Evolutionary conservation across 164 flowering plant species (phyloP), one percentile per base, ranked within the genome.

Genomic region (Magnolia sinica): DNA sequence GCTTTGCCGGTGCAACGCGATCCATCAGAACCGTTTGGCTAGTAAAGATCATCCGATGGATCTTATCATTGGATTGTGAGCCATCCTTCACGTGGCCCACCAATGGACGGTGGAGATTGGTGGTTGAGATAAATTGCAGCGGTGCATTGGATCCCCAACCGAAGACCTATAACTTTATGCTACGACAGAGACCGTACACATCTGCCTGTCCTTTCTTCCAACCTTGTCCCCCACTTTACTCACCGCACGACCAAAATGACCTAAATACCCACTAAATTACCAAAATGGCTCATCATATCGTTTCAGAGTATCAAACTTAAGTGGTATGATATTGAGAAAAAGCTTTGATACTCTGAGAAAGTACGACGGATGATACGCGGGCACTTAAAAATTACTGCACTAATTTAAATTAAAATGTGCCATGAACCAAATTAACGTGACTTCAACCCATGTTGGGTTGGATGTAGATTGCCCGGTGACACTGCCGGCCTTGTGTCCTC

Each of bases 141-240:
- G n/a, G 50, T 29, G 49, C 71, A 68, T 68, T 37, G 71, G 71
- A 68, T 68, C 71, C 71, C 71, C 45, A 68, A 68, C 49, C n/a
- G 19, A 29, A 29, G 19, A 11, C 50, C n/a, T 68, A 31, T 1
- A 13, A n/a, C n/a, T 37, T 37, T 16, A 29, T 37, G 50, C 71
- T 18, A 31, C 50, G 71, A 68, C 71, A 68, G 37, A 14, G 50
- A 37, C 71, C 71, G 71, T 68, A 68, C 71, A 37, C 6, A 29
- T 37, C 11, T 24, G 19, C 23, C 0, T 37, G 71, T 68, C 71
- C 50, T 68, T 68, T 29, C 71, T 68, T 55, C 50, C n/a, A 45
- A 37, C 22, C 51, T 14, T 37, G 71, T 37, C 71, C 14, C 19
- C 71, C 49, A 68, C 71, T 68, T 29, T 29, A 68, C 2, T 68